Percentiles rank a stretch among this genome's conserved stretches.
Evolutionary conservation across 768 basidiomycete genomes (phyloP).

Genomic region (Chalciporus chontae): DNA sequence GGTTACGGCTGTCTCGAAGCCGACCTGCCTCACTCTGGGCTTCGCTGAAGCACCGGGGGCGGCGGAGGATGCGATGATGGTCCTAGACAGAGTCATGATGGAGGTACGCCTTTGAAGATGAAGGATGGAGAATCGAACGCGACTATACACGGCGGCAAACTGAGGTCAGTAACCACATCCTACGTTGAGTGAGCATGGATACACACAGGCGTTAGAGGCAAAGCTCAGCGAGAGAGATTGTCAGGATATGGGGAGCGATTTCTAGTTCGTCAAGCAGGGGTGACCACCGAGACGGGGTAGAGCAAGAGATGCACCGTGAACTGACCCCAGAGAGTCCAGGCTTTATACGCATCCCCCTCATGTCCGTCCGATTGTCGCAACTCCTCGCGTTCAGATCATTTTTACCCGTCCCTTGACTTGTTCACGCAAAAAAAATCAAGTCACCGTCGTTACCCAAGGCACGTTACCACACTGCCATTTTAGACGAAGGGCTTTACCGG

Average conservation of each 20-base stretch:
- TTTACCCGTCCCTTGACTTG: neutral
- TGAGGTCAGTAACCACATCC: slow-evolving; percentile 2
- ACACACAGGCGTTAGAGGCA: slow-evolving; percentile 5
- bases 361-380: neutral
- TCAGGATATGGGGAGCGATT: neutral
- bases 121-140: neutral
- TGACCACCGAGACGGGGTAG: neutral
- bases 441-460: neutral
- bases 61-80: neutral
- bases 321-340: neutral
- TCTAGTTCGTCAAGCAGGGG: neutral
- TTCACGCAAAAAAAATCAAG: neutral
- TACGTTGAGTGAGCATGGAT: neutral
- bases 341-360: slow-evolving; percentile 17
- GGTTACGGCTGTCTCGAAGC: slow-evolving; percentile 23
- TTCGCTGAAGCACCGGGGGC: neutral
- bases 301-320: neutral
- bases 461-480: slow-evolving; percentile 5
- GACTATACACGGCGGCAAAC: neutral
- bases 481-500: neutral
- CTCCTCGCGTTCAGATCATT: neutral
- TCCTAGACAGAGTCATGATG: neutral
- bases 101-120: neutral
- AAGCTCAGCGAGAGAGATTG: neutral
- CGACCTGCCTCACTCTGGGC: slow-evolving; percentile 9